A percentile compares a stretch with the other conserved stretches of the same genome.
phyloP scores from a whole-genome alignment of 2,329 filamentous ascomycete genomes.

The Arthrinium puccinioides region DNA sequence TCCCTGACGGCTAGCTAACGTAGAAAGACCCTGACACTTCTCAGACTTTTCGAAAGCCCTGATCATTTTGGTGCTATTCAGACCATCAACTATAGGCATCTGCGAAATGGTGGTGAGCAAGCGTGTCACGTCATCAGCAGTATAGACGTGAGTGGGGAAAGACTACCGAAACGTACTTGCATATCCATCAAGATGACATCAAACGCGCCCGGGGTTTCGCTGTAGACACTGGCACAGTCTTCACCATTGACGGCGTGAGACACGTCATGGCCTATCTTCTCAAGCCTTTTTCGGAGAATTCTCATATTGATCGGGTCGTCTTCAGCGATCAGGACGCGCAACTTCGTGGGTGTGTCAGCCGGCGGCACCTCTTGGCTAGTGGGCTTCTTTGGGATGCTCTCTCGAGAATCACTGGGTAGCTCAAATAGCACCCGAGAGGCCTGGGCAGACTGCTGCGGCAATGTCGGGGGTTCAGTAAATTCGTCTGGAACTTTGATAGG shows the following conservation, averaged over 20 bases:
- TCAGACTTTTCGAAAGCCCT: conserved; percentile 58
- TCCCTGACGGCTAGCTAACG: conserved; percentile 50
- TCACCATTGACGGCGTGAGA: conserved; percentile 74
- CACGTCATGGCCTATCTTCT: conserved; percentile 68
- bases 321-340: conserved; percentile 72
- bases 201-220: conserved; percentile 53
- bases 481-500: conserved; percentile 44
- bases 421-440: conserved; percentile 33
- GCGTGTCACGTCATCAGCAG: too few species aligned
- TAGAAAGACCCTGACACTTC: conserved; percentile 44
- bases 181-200: conserved; percentile 89
- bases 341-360: conserved; percentile 22
- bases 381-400: background rate
- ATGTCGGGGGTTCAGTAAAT: conserved; percentile 24
- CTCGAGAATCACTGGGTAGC: too few species aligned
- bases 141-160: conserved; percentile 5
- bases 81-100: conserved; percentile 90
- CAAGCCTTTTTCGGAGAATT: conserved; percentile 71
- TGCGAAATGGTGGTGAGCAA: conserved; percentile 25
- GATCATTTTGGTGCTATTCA: conserved; percentile 78
- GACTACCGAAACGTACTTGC: conserved; percentile 60
- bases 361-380: background rate
- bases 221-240: conserved; percentile 68
- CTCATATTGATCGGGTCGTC: conserved; percentile 84
- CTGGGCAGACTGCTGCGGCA: conserved; percentile 22